Evolutionary conservation across 2,329 filamentous ascomycete species (phyloP), one percentile per base, ranked within the genome.

Genomic region (Trematosphaeria pertusa): DNA sequence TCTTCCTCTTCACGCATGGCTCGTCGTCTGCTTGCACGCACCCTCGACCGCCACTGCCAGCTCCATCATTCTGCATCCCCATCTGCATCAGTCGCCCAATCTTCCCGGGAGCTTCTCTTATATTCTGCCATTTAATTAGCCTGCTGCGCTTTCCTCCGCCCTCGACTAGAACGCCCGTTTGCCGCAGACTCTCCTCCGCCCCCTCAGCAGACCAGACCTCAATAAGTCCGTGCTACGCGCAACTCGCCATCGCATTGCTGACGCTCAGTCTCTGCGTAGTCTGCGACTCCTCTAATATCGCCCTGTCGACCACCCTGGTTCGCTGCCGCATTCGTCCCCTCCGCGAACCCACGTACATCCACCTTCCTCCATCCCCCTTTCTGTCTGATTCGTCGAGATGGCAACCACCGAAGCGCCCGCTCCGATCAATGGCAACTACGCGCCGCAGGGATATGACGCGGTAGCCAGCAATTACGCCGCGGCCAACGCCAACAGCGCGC

Each of bases 351-450:
- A 18, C 32, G 21, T 32, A 28, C 8, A 32, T 21, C 36, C 22
- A 47, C 42, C 37, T 32, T 43, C 46, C 36, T 35, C 20, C 18
- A 49, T 34, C 37, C 51, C 44, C 31, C 20, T 42, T 41, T 48
- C 45, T 32, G 36, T 52, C 43, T 37, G 55, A 43, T 48, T 42
- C 41, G 38, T 52, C 63, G 59, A 55, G 39, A 71, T 71, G 67
- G 67, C 67, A 56, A 53, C 61, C 54, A 64, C 65, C 58, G 67
- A 70, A 33, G 63, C 65, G 44, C 52, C 61, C 45, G 61, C 57
- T 46, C 71, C 76, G 34, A 65, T 76, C 61, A 81, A 81, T 56
- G 78, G 78, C 70, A 76, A 65, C 66, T 78, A 79, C 58, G 73
- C 67, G 50, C 66, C 67, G 20, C 69, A 73, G 48, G 66, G 60